Base-by-base conservation (phyloP, 805 yeast genomes). In the Lipomyces japonicus region DNA sequence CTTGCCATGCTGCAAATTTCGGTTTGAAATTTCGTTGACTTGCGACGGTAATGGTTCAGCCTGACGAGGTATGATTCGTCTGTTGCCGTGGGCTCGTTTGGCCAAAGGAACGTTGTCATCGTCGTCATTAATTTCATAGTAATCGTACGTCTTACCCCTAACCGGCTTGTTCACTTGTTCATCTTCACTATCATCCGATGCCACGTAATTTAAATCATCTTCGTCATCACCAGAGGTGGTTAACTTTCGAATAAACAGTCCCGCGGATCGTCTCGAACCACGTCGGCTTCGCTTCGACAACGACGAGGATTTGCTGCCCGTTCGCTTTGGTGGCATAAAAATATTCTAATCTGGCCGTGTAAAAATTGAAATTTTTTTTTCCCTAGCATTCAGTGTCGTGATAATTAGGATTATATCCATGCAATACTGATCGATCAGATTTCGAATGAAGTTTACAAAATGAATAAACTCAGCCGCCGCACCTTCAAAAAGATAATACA, bases 141-240 rank as follows among this genome's bases (percentile, higher is more conserved):
- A n/a, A 6, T 14, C 41, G 14, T 9, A 22, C n/a, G 10, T 42
- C 39, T 47, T 32, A 22, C 40, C 6, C 26, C 46, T 14, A 12
- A 4, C 7, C 31, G 46, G 22, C 18, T 28, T 16, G 6, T 12
- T 18, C 7, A 2, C 3, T 24, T 16, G 24, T 22, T 42, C 44
- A 9, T 21, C 23, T 16, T 53, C 53, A 12, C 30, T 22, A 18
- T 16, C 23, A 18, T 42, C 46, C 9, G 5, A 4, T 10, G 10
- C 23, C 7, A 14, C 19, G 21, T 46, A 53, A 23, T 53, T 57
- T 14, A 4, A 26, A 26, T 53, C 58, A 30, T 46, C 57, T 24
- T 21, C 47, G 38, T 53, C 56, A 21, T 53, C 58, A 14, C 58
- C 58, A 7, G 58, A 53, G 14, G 21, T 44, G 14, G 58, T 50